A percentile compares a stretch with the other conserved stretches of the same genome.
Evolutionary conservation across 805 yeast species (phyloP).

Genomic region (Sugiyamaella boreocaroliniensis): DNA sequence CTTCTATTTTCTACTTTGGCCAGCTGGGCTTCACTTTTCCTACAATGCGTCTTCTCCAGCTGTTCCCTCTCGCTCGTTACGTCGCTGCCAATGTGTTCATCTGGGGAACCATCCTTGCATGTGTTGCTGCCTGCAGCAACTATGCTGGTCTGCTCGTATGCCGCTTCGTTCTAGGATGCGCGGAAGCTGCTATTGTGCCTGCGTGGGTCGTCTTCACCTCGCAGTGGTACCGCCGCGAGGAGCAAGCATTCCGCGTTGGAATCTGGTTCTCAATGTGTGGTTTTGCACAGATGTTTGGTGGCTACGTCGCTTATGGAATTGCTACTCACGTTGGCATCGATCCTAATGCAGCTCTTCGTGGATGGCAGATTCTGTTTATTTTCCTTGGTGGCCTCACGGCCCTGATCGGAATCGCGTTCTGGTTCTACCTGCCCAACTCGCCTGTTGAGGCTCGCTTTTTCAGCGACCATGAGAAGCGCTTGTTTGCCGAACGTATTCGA

Average conservation of each 20-base stretch:
- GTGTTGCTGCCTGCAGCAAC: slow-evolving; percentile 32
- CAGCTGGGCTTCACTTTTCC: slow-evolving; percentile 41
- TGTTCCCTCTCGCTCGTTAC: slow-evolving; percentile 17
- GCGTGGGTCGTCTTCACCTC: slow-evolving; percentile 49
- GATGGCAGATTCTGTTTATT: slow-evolving; percentile 51
- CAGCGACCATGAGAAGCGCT: slow-evolving; percentile 15
- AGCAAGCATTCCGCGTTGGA: slow-evolving; percentile 40
- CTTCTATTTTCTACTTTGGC: slow-evolving; percentile 39
- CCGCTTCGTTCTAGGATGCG: slow-evolving; percentile 45
- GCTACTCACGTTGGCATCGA: slow-evolving; percentile 23
- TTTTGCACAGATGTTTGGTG: slow-evolving; percentile 39
- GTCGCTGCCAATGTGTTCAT: slow-evolving; percentile 11
- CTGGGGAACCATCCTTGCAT: slow-evolving; percentile 17
- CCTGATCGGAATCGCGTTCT: slow-evolving; percentile 25
- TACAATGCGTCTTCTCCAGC: slow-evolving; percentile 36
- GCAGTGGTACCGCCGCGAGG: slow-evolving; percentile 47
- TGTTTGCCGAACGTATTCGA: slow-evolving; percentile 20
- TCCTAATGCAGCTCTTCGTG: slow-evolving; percentile 27
- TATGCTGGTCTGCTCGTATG: slow-evolving; percentile 42
- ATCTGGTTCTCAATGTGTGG: slow-evolving; percentile 41
- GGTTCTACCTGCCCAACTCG: slow-evolving; percentile 15
- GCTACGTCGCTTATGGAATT: slow-evolving; percentile 44
- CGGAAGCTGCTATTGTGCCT: slow-evolving; percentile 52
- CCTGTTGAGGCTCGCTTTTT: slow-evolving; percentile 20
- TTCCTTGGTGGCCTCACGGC: slow-evolving; percentile 52